phyloP scores from a whole-genome alignment of 106 monocot species.

The Phalaenopsis equestris region DNA sequence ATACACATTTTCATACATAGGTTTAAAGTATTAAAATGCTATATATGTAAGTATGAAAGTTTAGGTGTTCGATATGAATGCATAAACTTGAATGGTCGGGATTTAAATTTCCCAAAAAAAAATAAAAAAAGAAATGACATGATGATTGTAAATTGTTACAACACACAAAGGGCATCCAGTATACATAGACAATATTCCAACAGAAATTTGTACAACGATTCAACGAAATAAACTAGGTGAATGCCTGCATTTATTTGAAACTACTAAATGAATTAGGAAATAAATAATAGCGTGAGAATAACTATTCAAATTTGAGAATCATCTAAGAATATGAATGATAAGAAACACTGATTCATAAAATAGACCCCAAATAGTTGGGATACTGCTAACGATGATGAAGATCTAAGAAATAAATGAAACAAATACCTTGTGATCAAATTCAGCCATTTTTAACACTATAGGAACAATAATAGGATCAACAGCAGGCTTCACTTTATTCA shows the following conservation, averaged over 20 bases:
- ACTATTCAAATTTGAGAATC: neutral
- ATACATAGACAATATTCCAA: neutral
- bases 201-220: neutral
- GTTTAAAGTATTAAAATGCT: too few species aligned
- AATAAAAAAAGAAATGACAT: neutral
- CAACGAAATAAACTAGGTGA: neutral
- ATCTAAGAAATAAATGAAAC: conserved; percentile 2
- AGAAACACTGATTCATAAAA: neutral
- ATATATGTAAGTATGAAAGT: too few species aligned
- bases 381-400: neutral
- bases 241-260: neutral
- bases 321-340: neutral
- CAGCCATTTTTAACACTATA: conserved; percentile 97
- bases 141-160: neutral
- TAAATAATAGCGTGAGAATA: neutral
- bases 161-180: neutral
- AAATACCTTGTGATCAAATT: conserved; percentile 97
- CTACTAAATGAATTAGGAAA: neutral
- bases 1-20: too few species aligned
- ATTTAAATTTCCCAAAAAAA: too few species aligned
- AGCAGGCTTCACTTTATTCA: conserved; percentile 43
- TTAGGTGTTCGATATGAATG: too few species aligned
- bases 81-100: too few species aligned
- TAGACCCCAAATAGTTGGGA: neutral
- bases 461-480: conserved; percentile 80